Evolutionary conservation across 1,139 yeast genomes (phyloP).

Genomic region (Debaryomyces fabryi): DNA sequence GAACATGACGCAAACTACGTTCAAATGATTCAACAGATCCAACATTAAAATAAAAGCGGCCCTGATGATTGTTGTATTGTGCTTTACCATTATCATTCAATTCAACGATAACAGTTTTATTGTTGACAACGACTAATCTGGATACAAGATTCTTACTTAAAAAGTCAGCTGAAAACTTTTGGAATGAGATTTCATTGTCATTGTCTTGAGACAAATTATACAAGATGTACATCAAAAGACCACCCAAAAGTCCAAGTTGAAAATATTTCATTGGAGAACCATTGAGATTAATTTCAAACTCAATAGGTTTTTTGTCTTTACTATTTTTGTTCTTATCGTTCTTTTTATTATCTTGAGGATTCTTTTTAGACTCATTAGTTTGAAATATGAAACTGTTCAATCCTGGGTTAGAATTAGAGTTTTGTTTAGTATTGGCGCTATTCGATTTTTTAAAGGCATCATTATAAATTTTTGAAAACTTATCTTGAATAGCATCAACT

Average conservation of each 20-base stretch:
- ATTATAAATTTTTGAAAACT: conserved; percentile 18
- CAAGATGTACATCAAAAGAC: conserved; percentile 27
- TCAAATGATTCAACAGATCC: conserved; percentile 95
- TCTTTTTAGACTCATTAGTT: conserved; percentile 10
- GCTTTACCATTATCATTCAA: conserved; percentile 41
- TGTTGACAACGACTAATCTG: conserved; percentile 41
- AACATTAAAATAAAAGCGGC: conserved; percentile 60
- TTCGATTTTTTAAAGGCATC: conserved; percentile 13
- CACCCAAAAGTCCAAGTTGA: conserved; percentile 34
- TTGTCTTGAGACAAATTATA: conserved; percentile 21
- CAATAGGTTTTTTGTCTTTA: conserved; percentile 18
- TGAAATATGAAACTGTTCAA: conserved; percentile 15
- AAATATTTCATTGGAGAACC: conserved; percentile 30
- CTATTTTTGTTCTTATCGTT: conserved; percentile 13
- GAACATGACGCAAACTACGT: conserved; percentile 74
- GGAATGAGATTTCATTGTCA: conserved; percentile 44
- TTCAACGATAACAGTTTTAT: conserved; percentile 41
- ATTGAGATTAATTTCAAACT: conserved; percentile 30
- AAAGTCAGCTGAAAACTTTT: conserved; percentile 45
- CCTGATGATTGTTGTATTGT: conserved; percentile 25
- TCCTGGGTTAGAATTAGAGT: conserved; percentile 6
- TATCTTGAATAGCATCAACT: conserved; percentile 19
- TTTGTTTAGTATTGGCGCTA: conserved; percentile 1
- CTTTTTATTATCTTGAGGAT: conserved; percentile 12
- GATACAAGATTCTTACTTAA: conserved; percentile 43